Percentiles rank a stretch among this genome's conserved stretches.
These are phyloP conservation scores for Pythium oligandrum DNA, from an alignment of 352 stramenopile genomes.

Conservation along the genomic window DNA sequence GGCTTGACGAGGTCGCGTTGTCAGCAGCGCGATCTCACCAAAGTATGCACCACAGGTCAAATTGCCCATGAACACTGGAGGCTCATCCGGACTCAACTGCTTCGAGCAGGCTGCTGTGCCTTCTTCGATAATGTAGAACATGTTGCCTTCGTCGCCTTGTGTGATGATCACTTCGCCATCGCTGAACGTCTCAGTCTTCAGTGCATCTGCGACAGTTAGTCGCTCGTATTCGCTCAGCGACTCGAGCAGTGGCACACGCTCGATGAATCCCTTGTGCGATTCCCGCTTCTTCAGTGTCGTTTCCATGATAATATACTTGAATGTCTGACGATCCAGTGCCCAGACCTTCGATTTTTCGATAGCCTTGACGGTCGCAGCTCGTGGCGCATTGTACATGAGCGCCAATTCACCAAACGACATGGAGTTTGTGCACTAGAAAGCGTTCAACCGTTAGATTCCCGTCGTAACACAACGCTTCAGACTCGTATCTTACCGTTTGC, in stretches of 20 bases:
- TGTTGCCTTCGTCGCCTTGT: conserved; percentile 84
- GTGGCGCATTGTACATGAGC: conserved; percentile 96
- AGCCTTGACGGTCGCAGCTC: conserved; percentile 93
- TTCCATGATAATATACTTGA: conserved; percentile 91
- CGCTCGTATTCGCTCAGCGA: conserved; percentile 89
- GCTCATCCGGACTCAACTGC: conserved; percentile 66
- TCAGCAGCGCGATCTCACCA: conserved; percentile 94
- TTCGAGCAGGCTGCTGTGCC: conserved; percentile 77
- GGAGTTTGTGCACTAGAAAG: conserved; percentile 63
- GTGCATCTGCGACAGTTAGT: conserved; percentile 82
- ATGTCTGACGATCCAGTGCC: conserved; percentile 86
- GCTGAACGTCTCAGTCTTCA: conserved; percentile 77
- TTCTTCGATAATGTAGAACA: conserved; percentile 91
- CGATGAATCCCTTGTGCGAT: conserved; percentile 84
- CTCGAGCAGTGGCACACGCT: conserved; percentile 87
- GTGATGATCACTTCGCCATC: conserved; percentile 89
- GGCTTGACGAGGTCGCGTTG: conserved; percentile 89
- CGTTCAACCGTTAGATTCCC: not conserved
- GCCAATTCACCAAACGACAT: conserved; percentile 96
- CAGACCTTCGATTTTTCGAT: conserved; percentile 90
- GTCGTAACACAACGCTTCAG: too few species aligned
- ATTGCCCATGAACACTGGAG: conserved; percentile 80
- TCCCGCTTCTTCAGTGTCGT: conserved; percentile 88
- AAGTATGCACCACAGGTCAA: conserved; percentile 93
- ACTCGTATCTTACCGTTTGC: conserved; percentile 38